These are phyloP conservation scores for Dujonia santamariae DNA, from an alignment of 1,139 yeast species.

Conservation along the genomic window DNA sequence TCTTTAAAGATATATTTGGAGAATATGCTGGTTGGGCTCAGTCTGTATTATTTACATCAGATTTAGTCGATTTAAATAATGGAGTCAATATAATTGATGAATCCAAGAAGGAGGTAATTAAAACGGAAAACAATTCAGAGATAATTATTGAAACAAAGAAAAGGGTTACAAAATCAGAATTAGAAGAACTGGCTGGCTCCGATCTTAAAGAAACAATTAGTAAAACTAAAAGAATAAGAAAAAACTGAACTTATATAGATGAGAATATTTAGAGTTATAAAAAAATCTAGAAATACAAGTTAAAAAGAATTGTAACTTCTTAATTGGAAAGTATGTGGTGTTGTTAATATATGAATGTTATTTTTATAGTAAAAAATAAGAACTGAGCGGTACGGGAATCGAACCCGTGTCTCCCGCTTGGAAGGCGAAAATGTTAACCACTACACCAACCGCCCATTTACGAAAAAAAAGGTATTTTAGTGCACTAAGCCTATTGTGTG, in stretches of 20 bases:
- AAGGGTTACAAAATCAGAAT: neutral
- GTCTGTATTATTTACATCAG: slow-evolving; percentile 85
- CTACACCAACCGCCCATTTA: slow-evolving; percentile 50
- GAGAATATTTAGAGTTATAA: too few relatives aligned
- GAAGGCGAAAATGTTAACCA: slow-evolving; percentile 63
- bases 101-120: neutral
- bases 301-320: too few relatives aligned
- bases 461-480: too few relatives aligned
- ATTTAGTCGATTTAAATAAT: slow-evolving; percentile 59
- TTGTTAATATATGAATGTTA: too few relatives aligned
- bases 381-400: slow-evolving; percentile 75
- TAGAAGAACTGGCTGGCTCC: too few relatives aligned
- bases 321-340: too few relatives aligned
- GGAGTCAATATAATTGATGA: slow-evolving; percentile 38
- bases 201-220: too few relatives aligned
- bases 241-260: too few relatives aligned
- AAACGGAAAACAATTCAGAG: neutral
- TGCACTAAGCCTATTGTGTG: too few relatives aligned
- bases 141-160: neutral
- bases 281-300: too few relatives aligned
- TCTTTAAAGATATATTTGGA: slow-evolving; percentile 76
- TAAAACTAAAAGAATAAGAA: too few relatives aligned
- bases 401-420: slow-evolving; percentile 82
- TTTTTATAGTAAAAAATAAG: slow-evolving; percentile 26
- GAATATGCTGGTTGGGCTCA: slow-evolving; percentile 98